Conservation (phyloP, 257 asterid species). For the Nicotiana noctiflora region DNA sequence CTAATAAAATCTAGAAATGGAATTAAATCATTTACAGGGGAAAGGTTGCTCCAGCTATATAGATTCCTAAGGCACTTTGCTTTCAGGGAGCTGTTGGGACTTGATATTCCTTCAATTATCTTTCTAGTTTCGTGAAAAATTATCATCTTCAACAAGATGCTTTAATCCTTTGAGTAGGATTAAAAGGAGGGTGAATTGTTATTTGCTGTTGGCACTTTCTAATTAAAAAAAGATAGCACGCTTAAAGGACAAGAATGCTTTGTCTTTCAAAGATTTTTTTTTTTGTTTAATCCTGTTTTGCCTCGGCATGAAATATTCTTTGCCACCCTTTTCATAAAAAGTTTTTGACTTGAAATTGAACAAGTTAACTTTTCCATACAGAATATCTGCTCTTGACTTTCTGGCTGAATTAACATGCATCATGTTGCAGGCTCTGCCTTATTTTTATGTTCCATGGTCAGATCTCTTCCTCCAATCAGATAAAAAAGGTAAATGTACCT, state of each 20-base stretch:
- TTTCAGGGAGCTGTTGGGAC: too few species aligned
- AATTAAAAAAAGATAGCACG: background rate
- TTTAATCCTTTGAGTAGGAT: background rate
- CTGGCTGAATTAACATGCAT: constrained; percentile 4
- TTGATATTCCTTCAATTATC: background rate
- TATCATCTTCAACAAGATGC: background rate
- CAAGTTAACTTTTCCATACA: background rate
- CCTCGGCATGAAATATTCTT: background rate
- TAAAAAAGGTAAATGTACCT: constrained; percentile 48
- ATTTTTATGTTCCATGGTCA: constrained; percentile 63
- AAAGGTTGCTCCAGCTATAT: too few species aligned
- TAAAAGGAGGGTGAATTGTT: background rate
- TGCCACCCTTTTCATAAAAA: background rate
- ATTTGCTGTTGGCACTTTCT: background rate
- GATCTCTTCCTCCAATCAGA: constrained; percentile 46
- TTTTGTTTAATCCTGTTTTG: background rate
- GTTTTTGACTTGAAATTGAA: background rate
- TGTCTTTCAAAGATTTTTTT: background rate
- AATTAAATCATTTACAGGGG: too few species aligned
- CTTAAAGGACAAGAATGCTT: background rate
- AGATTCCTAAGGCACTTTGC: too few species aligned
- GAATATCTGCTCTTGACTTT: background rate
- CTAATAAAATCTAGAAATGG: too few species aligned
- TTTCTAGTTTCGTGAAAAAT: background rate
- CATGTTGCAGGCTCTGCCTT: constrained; percentile 70